phyloP scores from a whole-genome alignment of 2,329 filamentous ascomycete species.

The Penicillium oxalicum region DNA sequence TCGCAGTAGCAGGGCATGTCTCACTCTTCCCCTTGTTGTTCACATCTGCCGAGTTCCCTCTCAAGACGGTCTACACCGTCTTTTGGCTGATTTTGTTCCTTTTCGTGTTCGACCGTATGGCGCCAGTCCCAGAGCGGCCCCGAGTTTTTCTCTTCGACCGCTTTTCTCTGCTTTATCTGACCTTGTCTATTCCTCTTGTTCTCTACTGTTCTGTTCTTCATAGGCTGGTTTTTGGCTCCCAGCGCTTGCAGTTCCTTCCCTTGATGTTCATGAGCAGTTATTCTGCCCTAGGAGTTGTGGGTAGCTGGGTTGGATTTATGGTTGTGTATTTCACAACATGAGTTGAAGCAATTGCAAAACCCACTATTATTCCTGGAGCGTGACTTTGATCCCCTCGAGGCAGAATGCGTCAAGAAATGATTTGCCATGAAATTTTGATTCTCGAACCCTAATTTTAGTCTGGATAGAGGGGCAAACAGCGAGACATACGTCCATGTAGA shows the following conservation, averaged over 20 bases:
- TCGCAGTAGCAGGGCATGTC: slow-evolving; percentile 90
- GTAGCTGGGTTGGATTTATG: slow-evolving; percentile 91
- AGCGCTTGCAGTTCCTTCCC: slow-evolving; percentile 75
- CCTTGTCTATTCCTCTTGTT: slow-evolving; percentile 81
- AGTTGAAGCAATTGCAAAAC: background rate
- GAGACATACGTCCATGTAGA: no score
- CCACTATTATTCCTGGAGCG: background rate
- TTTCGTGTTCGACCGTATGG: slow-evolving; percentile 77
- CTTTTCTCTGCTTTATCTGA: slow-evolving; percentile 83
- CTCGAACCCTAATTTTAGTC: no score
- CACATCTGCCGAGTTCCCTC: slow-evolving; percentile 83
- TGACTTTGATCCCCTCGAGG: background rate
- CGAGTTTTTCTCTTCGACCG: slow-evolving; percentile 86
- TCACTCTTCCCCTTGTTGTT: slow-evolving; percentile 92
- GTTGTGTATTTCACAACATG: slow-evolving; percentile 74
- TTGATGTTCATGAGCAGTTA: slow-evolving; percentile 97
- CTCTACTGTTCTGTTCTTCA: slow-evolving; percentile 83
- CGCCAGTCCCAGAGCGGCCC: slow-evolving; percentile 72
- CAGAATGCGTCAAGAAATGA: no score
- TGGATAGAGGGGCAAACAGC: no score
- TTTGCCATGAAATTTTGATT: no score
- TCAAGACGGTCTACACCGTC: slow-evolving; percentile 90
- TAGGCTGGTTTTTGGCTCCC: slow-evolving; percentile 69
- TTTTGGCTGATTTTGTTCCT: slow-evolving; percentile 86
- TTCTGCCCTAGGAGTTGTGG: slow-evolving; percentile 86